Base-by-base conservation (phyloP, 2,329 filamentous ascomycete genomes). In the Davidsoniella eucalypti region DNA sequence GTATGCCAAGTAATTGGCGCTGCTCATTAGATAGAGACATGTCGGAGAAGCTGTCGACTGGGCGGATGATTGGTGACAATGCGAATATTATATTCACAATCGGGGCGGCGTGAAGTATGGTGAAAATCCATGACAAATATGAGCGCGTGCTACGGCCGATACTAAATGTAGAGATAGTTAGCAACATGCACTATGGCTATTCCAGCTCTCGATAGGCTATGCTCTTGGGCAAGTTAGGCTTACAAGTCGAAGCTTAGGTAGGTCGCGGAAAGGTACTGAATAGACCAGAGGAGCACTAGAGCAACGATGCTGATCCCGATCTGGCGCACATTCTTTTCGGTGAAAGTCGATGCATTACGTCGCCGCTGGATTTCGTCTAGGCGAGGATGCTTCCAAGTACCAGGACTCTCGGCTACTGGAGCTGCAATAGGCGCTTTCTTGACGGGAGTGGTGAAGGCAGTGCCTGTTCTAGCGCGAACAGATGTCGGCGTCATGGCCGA, bases 301-400 rank as follows among this genome's bases (percentile, higher is more conserved):
- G 79, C 69, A 8, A 63, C 65, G 1, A 73, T 62, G 62, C 93
- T 94, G 65, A 80, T 78, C 26, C 78, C 61, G 47, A 94, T 78
- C 49, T 72, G 75, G 54, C 71, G 75, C 45, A 92, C 66, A 56
- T 94, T 90, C 61, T 76, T 76, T 57, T 88, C 80, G 51, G 80
- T 78, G 63, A 96, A 94, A 44, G 73, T 84, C 12, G 80, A 78
- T 17, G 80, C 81, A 62, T 85, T 81, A 61, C 87, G 84, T 47
- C 92, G 80, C 55, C 76, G 75, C 14, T 84, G 79, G 61, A 98
- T 93, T 65, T 96, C 90, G 59, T 87, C 75, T 56, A 95, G 73
- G 55, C 82, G 80, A 33, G 92, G 92, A 63, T 98, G 92, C 60
- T 80, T 78, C 90, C 92, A 98, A 61, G 81, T 86, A 50, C 90